Evolutionary conservation across 2,329 filamentous ascomycete species (phyloP), one percentile per base, ranked within the genome.

Genomic region (Trichoderma semiorbis): DNA sequence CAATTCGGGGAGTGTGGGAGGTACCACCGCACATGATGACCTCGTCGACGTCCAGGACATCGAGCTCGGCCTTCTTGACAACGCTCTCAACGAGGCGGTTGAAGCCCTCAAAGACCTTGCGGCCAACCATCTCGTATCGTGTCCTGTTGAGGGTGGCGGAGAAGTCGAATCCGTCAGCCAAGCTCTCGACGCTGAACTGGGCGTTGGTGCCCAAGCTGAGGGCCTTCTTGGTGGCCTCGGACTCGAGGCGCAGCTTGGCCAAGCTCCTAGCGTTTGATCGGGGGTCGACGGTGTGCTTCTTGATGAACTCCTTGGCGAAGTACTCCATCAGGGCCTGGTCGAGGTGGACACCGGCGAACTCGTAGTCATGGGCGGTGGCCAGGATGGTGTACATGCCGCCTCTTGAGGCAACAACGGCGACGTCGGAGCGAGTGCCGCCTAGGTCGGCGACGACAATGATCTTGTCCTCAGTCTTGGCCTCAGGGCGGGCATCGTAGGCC

Each of bases 221-320:
- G 26, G 95, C 91, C 85, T 96, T 96, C 89, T 97, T 98, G 77
- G 95, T 92, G 63, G 91, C 88, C 84, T 99, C 96, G 75, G 94
- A 89, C 85, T 98, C 96, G 62, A 94, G 87, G 83, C 94, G 95
- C 76, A 99, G 86, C 88, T 98, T 99, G 73, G 96, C 95, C 77
- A 98, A 85, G 78, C 92, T 92, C 78, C 91, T 91, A 70, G 91
- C 87, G 80, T 96, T 93, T 79, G 91, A 88, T 76, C 95, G 89
- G 26, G 96, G 96, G 82, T 98, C 96, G 72, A 89, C 89, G 85
- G 91, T 92, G 88, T 98, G 90, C 88, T 97, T 97, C 89, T 99
- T 98, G 79, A 96, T 89, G 85, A 99, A 99, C 84, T 99, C 96
- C 88, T 99, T 99, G 77, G 95, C 93, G 77, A 98, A 98, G 86